Base-by-base conservation (phyloP, 169 alveolate species). In the Theileria annulata region DNA sequence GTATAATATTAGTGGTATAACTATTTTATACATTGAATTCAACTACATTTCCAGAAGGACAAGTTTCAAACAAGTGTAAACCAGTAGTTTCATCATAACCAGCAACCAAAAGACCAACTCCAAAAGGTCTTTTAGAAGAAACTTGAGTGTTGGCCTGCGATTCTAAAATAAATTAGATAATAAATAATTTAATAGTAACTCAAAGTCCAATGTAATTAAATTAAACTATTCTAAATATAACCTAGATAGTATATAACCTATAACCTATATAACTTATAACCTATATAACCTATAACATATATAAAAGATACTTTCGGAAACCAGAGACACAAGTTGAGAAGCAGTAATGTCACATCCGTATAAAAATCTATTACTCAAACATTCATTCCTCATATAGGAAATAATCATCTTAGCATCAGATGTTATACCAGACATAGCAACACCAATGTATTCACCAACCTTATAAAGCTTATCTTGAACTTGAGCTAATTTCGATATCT, bases 341-440 rank as follows among this genome's bases (percentile, higher is more conserved):
- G 96, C 92, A 67, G 97, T 97, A 75, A 95, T 95, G 78, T 94
- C 94, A 48, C 96, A 92, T 75, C 96, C 98, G 85, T 92, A 97
- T 51, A 97, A 90, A 93, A 93, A 98, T 75, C 95, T 94, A 86
- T 97, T 95, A 64, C 95, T 94, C 60, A 97, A 90, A 87, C 99
- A 97, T 89, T 97, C 99, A 77, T 91, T 96, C 74, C 94, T 75
- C 95, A 91, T 91, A 59, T 69, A 88, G 64, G 84, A 75, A 48
- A 89, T 86, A 49, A 93, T 87, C 63, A 87, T 92, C 85, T 96
- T 91, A 4, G 99, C 99, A 85, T 98, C 99, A n/a, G 99, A 99
- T 27, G 99, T 96, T 33, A 98, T 91, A 27, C 99, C 99, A 23
- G 99, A 96, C 92, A 97, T 95, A 5, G 98, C 99, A 33, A 96